Conservation (phyloP, 2,329 filamentous ascomycete species). For the Stemphylium vesicarium region DNA sequence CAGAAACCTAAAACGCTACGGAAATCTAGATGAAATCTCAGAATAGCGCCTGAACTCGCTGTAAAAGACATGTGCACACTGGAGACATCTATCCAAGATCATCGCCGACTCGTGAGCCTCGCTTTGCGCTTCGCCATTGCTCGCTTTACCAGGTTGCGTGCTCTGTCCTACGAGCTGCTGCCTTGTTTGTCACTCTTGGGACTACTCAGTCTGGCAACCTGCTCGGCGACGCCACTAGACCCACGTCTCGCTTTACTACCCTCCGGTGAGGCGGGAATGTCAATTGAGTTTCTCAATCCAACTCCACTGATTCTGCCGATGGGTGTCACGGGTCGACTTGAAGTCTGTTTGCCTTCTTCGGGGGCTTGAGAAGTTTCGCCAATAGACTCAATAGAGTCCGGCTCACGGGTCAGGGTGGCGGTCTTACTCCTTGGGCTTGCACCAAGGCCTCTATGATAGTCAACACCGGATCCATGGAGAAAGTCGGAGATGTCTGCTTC, state of each 20-base stretch:
- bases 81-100: background rate
- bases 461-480: slow-evolving; percentile 34
- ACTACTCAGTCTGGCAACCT: slow-evolving; percentile 40
- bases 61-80: background rate
- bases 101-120: background rate
- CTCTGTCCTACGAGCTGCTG: slow-evolving; percentile 3
- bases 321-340: slow-evolving; percentile 32
- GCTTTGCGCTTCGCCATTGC: background rate
- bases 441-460: slow-evolving; percentile 51
- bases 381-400: slow-evolving; percentile 40
- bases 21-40: background rate
- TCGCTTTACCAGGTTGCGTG: background rate
- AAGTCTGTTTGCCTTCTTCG: slow-evolving; percentile 19
- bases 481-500: slow-evolving; percentile 52
- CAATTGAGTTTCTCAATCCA: slow-evolving; percentile 42
- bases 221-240: slow-evolving; percentile 39
- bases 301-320: slow-evolving; percentile 34
- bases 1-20: slow-evolving; percentile 3
- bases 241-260: slow-evolving; percentile 25
- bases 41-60: background rate
- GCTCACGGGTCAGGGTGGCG: slow-evolving; percentile 23
- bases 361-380: slow-evolving; percentile 21
- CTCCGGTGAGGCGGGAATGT: slow-evolving; percentile 29
- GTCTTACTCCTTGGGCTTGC: slow-evolving; percentile 29
- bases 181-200: slow-evolving; percentile 20